Base-by-base conservation (phyloP, 2,329 filamentous ascomycete species). In the Pezicula rhizophila region DNA sequence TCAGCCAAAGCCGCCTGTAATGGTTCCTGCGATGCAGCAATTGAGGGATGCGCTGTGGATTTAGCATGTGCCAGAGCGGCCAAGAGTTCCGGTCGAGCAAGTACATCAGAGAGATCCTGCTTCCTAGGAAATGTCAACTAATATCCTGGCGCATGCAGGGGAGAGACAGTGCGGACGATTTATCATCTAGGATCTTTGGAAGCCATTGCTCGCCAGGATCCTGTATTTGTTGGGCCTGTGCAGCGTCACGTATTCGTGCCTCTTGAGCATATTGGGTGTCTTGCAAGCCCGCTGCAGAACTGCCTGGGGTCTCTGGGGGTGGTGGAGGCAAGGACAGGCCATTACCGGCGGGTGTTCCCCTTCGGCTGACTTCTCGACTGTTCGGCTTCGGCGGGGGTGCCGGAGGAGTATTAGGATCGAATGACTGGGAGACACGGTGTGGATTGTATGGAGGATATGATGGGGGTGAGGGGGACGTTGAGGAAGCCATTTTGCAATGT, bases 141-240 rank as follows among this genome's bases (percentile, higher is more conserved):
- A 50, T 48, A 44, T 53, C 34, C 42, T 49, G 26, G 47, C 37
- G 41, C 8, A 10, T 31, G 28, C 11, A 52, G 31, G 45, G 46
- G 47, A 52, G 52, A 52, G 44, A 58, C 35, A 53, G 56, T 52
- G 50, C 80, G 56, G 72, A 95, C 89, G 87, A 84, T 72, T 93
- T 95, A 61, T 93, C 87, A 61, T 87, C 79, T 2, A 96, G 70
- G 11, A 82, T 71, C 52, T 80, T 78, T 1, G 90, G 90, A 2
- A 96, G 74, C 90, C 90, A 96, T 54, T 83, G 78, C 46, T 87
- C 81, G 17, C 83, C 80, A 0, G 80, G 80, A 56, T 84, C 81
- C 3, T 74, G 69, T 37, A 74, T 68, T 2, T 66, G 61, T 14
- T 70, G 66, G 35, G 67, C 62, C n/a, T 62, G 54, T 38, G 55